phyloP scores from a whole-genome alignment of 352 stramenopile species.

The Phytopythium ostracodes region DNA sequence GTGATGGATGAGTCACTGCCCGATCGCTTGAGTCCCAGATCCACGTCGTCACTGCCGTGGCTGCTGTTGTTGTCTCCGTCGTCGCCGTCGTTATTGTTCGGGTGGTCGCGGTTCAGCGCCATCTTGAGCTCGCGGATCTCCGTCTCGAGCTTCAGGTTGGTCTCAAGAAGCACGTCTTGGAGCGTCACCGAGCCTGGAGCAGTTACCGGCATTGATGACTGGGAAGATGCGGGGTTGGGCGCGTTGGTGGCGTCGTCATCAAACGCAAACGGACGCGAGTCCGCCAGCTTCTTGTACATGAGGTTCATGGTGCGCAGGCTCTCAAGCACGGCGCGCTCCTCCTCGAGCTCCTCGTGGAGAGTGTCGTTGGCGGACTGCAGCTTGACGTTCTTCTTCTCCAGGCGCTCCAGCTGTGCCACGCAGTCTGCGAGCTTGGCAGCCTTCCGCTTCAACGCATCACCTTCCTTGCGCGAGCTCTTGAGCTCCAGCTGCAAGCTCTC shows the following conservation, averaged over 20 bases:
- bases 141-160: slow-evolving; percentile 47
- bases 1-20: slow-evolving; percentile 30
- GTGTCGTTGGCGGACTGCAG: slow-evolving; percentile 50
- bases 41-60: slow-evolving; percentile 24
- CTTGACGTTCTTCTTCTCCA: slow-evolving; percentile 58
- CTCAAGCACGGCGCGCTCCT: slow-evolving; percentile 59
- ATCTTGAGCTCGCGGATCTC: slow-evolving; percentile 35
- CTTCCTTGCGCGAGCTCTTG: slow-evolving; percentile 56
- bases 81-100: slow-evolving; percentile 14
- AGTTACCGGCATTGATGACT: slow-evolving; percentile 8
- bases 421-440: slow-evolving; percentile 32
- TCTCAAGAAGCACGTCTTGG: slow-evolving; percentile 48
- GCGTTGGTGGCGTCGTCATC: slow-evolving; percentile 22
- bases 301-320: slow-evolving; percentile 63
- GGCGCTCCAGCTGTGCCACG: slow-evolving; percentile 35
- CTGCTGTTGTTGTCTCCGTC: slow-evolving; percentile 16
- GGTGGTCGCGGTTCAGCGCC: slow-evolving; percentile 22
- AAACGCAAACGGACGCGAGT: slow-evolving; percentile 40
- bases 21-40: slow-evolving; percentile 15
- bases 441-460: slow-evolving; percentile 42
- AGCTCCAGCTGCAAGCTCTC: slow-evolving; percentile 35
- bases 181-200: slow-evolving; percentile 23
- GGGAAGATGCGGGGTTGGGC: slow-evolving; percentile 13
- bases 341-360: slow-evolving; percentile 56
- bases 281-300: slow-evolving; percentile 72